Evolutionary conservation across 371 early-diverging fungal species (phyloP), one percentile per base, ranked within the genome.

Genomic region (Pancytospora epiphaga): DNA sequence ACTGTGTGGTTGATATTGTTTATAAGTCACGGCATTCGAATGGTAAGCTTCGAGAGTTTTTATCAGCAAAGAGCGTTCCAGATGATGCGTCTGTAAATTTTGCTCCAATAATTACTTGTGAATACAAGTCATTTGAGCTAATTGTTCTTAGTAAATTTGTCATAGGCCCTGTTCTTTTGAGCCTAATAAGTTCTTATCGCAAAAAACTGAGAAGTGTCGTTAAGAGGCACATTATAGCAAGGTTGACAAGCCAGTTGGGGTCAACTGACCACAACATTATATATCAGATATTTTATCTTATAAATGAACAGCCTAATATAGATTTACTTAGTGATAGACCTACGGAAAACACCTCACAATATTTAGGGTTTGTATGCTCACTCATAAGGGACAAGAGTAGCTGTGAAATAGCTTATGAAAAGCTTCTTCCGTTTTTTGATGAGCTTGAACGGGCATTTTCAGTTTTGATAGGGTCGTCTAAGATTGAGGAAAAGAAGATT

Each of bases 111-210:
- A 49, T 57, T 22, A 33, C 19, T n/a, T 12, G 34, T 1, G 1
- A 40, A 30, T 73, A 49, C 47, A 70, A 67, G 49, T 73, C 74
- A 1, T 73, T 69, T 38, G 77, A 77, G 37, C 73, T 77, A 4
- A 40, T 50, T 49, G 64, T 70, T 36, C 50, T 77, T 19, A 57
- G 57, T 37, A 61, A 61, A 3, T 38, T 70, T 0, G 22, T 49
- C 32, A 19, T 60, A 1, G 63, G 58, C 12, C 50, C 70, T 47
- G 77, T 77, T 40, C 37, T 73, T 22, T 29, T 70, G 29, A 71
- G 63, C 40, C 29, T 77, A 1, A 37, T 73, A 9, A 62, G 58
- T 25, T 47, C 39, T 15, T 77, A 66, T 49, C 69, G 72, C 58
- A 64, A 67, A 25, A 54, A 69, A 9, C 30, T 77, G 4, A 60